Conservation (phyloP, 768 basidiomycete species). For the Sporobolomyces pararoseus region DNA sequence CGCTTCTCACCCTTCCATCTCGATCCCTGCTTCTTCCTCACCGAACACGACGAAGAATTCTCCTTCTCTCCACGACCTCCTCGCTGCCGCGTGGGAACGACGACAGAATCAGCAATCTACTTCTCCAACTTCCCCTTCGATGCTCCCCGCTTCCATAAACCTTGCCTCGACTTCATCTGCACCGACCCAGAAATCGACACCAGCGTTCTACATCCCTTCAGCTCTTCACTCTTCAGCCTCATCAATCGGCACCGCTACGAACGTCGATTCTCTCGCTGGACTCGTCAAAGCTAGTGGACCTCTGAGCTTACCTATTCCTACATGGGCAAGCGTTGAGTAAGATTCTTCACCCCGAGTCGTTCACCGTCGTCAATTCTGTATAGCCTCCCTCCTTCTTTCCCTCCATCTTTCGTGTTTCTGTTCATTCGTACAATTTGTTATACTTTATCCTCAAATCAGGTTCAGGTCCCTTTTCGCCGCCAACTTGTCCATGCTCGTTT, state of each 20-base stretch:
- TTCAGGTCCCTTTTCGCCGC: not conserved
- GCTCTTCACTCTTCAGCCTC: conserved; percentile 1
- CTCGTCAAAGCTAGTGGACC: conserved; percentile 7
- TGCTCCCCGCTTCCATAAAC: not conserved
- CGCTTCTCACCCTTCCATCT: not conserved
- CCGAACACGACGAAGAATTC: not conserved
- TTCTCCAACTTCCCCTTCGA: not conserved
- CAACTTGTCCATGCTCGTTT: no score
- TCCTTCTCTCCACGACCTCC: conserved; percentile 21
- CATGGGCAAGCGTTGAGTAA: conserved; percentile 10
- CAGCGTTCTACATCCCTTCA: conserved; percentile 32
- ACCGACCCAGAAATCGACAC: not conserved
- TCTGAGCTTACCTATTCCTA: conserved; percentile 4
- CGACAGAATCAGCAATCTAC: not conserved
- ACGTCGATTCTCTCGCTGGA: conserved; percentile 7
- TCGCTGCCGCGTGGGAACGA: conserved; percentile 28
- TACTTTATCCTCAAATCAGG: not conserved
- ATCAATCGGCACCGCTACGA: conserved; percentile 4
- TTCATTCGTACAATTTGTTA: no score
- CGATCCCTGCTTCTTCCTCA: not conserved
- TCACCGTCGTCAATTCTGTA: not conserved
- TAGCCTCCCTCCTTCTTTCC: not conserved
- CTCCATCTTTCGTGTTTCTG: conserved; percentile 1
- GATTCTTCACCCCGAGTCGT: no score
- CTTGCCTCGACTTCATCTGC: not conserved